A percentile compares a stretch with the other conserved stretches of the same genome.
Conservation (phyloP, 176 grass and related monocot genomes). For the Elymus sibiricus region DNA sequence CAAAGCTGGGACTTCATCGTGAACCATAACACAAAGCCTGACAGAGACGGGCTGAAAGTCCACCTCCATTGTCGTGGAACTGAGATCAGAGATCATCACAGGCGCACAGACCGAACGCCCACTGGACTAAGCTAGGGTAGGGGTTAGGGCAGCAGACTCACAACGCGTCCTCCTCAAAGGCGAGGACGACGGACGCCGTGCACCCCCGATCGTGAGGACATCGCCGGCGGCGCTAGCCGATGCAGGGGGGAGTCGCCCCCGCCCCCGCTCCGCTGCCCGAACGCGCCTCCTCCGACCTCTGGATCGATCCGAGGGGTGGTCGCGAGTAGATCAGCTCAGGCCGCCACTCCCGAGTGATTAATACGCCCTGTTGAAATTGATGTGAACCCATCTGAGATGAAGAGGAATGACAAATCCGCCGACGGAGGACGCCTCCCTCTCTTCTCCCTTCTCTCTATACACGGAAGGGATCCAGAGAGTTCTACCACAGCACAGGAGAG, state of each 20-base stretch:
- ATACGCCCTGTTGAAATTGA: neutral
- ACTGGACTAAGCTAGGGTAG: neutral
- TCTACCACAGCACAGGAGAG: too few relatives aligned
- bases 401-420: too few relatives aligned
- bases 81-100: constrained; percentile 22
- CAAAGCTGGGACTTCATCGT: too few relatives aligned
- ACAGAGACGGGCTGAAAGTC: neutral
- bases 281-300: constrained; percentile 4
- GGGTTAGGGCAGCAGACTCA: constrained; percentile 30
- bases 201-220: constrained; percentile 54
- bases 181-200: constrained; percentile 3
- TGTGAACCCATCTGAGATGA: neutral
- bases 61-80: constrained; percentile 1
- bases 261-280: neutral
- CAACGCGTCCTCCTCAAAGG: constrained; percentile 67
- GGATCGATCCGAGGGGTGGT: constrained; percentile 23
- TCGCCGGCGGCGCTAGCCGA: neutral
- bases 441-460: too few relatives aligned
- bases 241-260: neutral
- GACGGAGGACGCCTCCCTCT: too few relatives aligned
- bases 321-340: neutral
- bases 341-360: neutral
- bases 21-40: neutral
- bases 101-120: neutral
- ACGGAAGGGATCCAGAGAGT: too few relatives aligned